These are phyloP conservation scores for Yamadazyma sp. DNA, from an alignment of 1,139 yeast species.

Conservation along the genomic window DNA sequence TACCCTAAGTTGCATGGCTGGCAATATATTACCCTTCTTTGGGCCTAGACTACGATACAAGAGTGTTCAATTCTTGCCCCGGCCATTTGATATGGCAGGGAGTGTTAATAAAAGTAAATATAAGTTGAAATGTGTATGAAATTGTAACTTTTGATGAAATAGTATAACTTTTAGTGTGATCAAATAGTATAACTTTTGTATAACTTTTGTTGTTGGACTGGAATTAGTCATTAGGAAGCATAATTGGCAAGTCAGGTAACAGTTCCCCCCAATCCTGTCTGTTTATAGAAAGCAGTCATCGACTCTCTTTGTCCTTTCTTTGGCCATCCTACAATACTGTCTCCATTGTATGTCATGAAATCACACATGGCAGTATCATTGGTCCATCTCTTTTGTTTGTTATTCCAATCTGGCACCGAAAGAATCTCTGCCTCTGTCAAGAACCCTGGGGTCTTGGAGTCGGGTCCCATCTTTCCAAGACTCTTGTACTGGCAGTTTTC, in stretches of 20 bases:
- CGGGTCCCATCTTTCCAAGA: constrained; percentile 5
- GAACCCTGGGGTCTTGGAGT: constrained; percentile 13
- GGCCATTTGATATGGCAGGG: too few relatives aligned
- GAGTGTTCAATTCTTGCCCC: too few relatives aligned
- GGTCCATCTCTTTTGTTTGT: constrained; percentile 14
- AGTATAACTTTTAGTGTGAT: too few relatives aligned
- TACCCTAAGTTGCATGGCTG: constrained; percentile 25
- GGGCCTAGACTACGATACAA: constrained; percentile 15
- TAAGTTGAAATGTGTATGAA: too few relatives aligned
- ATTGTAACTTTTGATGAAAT: too few relatives aligned
- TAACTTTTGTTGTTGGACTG: too few relatives aligned
- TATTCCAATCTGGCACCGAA: constrained; percentile 8
- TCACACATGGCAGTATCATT: constrained; percentile 17
- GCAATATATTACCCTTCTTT: constrained; percentile 23
- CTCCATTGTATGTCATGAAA: constrained; percentile 15
- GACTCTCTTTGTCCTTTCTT: constrained; percentile 13
- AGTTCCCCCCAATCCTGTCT: constrained; percentile 18
- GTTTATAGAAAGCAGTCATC: constrained; percentile 12
- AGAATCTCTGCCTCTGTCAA: constrained; percentile 16
- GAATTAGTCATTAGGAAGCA: too few relatives aligned
- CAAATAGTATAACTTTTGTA: too few relatives aligned
- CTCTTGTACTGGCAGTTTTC: constrained; percentile 6
- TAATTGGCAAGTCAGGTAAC: constrained; percentile 14
- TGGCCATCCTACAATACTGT: constrained; percentile 20
- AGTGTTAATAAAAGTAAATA: too few relatives aligned